Conservation (phyloP, 768 basidiomycete species). For the Boletus rubroflammeus region DNA sequence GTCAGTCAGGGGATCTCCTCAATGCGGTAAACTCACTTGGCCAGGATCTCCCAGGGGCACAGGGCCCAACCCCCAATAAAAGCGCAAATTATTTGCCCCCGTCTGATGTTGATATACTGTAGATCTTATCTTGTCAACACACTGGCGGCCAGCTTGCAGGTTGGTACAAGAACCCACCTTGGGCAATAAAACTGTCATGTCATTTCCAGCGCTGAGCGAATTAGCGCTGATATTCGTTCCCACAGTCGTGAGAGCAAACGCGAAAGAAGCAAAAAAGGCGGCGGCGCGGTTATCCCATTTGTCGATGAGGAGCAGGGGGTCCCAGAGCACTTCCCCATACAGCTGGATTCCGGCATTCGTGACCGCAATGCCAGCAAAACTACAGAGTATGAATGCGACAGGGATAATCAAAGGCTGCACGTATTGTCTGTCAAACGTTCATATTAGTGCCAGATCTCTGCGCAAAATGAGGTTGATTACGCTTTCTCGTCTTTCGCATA, state of each 20-base stretch:
- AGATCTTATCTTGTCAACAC: not conserved
- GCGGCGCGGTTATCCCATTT: conserved; percentile 83
- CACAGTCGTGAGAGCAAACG: conserved; percentile 45
- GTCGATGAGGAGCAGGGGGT: conserved; percentile 72
- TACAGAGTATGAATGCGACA: conserved; percentile 67
- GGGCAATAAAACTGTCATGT: conserved; percentile 77
- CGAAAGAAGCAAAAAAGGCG: conserved; percentile 77
- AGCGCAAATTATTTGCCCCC: conserved; percentile 78
- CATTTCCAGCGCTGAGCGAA: conserved; percentile 72
- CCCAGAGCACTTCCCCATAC: conserved; percentile 49
- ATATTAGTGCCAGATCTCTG: conserved; percentile 2
- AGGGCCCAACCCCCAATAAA: conserved; percentile 80
- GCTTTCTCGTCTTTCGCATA: conserved; percentile 61
- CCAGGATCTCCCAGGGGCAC: conserved; percentile 85
- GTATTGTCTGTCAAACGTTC: conserved; percentile 52
- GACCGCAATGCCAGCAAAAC: conserved; percentile 78
- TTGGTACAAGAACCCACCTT: conserved; percentile 38
- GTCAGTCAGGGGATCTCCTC: not conserved
- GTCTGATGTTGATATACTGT: conserved; percentile 61
- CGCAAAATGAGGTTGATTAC: conserved; percentile 7
- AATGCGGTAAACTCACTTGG: conserved; percentile 25
- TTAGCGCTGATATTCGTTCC: conserved; percentile 57
- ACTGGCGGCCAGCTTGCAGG: not conserved
- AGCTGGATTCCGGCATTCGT: conserved; percentile 66
- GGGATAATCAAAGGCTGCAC: conserved; percentile 77